Base-by-base conservation (phyloP, 225 moss, liverwort and hornwort species). In the Polytrichum commune region DNA sequence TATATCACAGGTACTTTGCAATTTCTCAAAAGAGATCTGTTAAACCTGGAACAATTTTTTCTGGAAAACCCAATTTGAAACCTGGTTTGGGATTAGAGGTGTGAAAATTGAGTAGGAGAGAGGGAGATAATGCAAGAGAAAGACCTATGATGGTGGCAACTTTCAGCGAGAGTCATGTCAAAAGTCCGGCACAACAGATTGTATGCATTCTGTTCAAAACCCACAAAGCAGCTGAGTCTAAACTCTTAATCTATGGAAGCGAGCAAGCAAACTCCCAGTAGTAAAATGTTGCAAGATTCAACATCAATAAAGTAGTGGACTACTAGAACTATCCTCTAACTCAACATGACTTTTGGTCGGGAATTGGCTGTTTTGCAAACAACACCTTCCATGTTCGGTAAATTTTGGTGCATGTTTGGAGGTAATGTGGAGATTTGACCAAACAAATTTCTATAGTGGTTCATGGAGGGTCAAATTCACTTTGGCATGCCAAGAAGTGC, bases 151-250 rank as follows among this genome's bases (percentile, higher is more conserved):
- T 87, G 69, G 72, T 93, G 84, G 80, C 95, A 93, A 80, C 93
- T 91, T 72, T 96, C 95, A 68, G 91, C 95, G 75, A 96, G 84
- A 53, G 90, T 75, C 67, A 79, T 82, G 81, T 96, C 88, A 72
- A 96, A 96, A 19, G 90, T 90, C 64, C 95, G 93, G 72, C 95
- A 90, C 25, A 96, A 66, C 23, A 96, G 90, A 80, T 75, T 91
- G 81, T 96, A 91, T 29, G 93, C 88, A 85, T 96, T 93, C 95
- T 96, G 93, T 78, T 69, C 27, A n/a, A 72, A 73, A 60, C 62
- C 29, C 60, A 46, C 46, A 46, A 46, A 46, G 46, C 60, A 61
- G 10, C 22, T 22, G 26, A 26, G 23, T 61, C 6, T 23, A 19
- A 22, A 35, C 19, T 1, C 18, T 18, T 16, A 70, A 27, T 54